Base-by-base conservation (phyloP, 2,329 filamentous ascomycete genomes). In the Stenocarpella maydis region DNA sequence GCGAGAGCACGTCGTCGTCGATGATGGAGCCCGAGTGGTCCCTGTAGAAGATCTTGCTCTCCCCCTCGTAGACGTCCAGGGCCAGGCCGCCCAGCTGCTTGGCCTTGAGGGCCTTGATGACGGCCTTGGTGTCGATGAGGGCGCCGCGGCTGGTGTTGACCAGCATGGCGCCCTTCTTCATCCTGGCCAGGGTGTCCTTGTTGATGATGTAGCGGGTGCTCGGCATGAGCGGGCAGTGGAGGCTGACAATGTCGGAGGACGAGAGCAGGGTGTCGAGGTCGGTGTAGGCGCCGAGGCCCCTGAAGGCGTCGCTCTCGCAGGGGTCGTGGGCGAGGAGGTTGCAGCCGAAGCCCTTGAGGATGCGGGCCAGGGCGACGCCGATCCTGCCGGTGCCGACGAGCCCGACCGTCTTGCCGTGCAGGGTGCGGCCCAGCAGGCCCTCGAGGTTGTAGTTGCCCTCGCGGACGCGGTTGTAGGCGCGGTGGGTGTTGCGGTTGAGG, bases 121-220 rank as follows among this genome's bases (percentile, higher is more conserved):
- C 84, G 14, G 88, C 86, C 37, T 80, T 78, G 0, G 88, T 90
- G 75, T 91, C 82, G 70, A 92, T 82, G 65, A 92, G 80, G 1
- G 86, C 89, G 24, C 90, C 91, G 1, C 91, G 86, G 4, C 89
- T 91, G 0, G 90, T 92, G 78, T 92, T 91, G 72, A 92, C 83
- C 39, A 92, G 79, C 77, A 91, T 81, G 0, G 86, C 88, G 1
- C 85, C 87, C 9, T 78, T 76, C 78, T 91, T 90, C 83, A 91
- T 89, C 72, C 80, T 75, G 4, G 77, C 75, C 28, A 92, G 78
- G 9, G 86, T 83, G 4, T 80, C 74, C 19, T 80, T 80, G 74
- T 89, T 87, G 76, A 92, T 87, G 70, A 92, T 83, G 76, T 90
- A 86, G 28, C 83, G 82, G 72, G 90, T 92, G 61, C 79, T 77